Evolutionary conservation across 352 stramenopile genomes (phyloP), one percentile per base, ranked within the genome.

Genomic region (Globisporangium cystogenes): DNA sequence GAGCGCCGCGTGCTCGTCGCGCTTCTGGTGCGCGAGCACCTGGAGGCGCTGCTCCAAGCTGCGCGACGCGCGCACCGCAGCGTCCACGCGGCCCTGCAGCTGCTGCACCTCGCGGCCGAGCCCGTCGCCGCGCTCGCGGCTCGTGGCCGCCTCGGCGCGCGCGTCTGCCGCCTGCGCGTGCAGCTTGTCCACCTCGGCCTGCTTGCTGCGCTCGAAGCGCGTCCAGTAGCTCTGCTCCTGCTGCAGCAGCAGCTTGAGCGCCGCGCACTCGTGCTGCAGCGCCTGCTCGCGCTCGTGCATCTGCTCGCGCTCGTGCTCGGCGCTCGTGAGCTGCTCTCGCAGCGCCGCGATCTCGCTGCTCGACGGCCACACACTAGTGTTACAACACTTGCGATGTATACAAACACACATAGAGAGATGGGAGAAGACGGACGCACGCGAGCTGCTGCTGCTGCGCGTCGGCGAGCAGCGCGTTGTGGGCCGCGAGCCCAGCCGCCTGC

Each of bases 171-270:
- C 23, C 51, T 76, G 64, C 21, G 61, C 45, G 3, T 53, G 64
- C 21, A 73, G 42, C 23, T 60, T 54, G 48, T 82, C 65, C 16
- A 60, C 18, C 40, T 88, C 74, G 4, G 51, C 29, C 29, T 59
- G 47, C 15, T 58, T 57, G 0, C 61, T 49, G 10, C 51, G 46
- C 15, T 73, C 58, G 37, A 69, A 64, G 7, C 62, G 35, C 20
- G 54, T 57, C 68, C 68, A 82, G 44, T 82, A 74, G 48, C 68
- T 62, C 48, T 82, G 64, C 51, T 86, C 73, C 51, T 85, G 74
- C 46, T 69, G 62, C 23, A 82, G 27, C 10, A 81, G 42, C 31
- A 50, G 64, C 50, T 79, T 67, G 4, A 85, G 58, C 16, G 69
- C 62, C 10, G 47, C 42, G n/a, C 74, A 46, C 45, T 85, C 69